Conservation (phyloP, 148 eudicot species). For the Mesembryanthemum crystallinum region DNA sequence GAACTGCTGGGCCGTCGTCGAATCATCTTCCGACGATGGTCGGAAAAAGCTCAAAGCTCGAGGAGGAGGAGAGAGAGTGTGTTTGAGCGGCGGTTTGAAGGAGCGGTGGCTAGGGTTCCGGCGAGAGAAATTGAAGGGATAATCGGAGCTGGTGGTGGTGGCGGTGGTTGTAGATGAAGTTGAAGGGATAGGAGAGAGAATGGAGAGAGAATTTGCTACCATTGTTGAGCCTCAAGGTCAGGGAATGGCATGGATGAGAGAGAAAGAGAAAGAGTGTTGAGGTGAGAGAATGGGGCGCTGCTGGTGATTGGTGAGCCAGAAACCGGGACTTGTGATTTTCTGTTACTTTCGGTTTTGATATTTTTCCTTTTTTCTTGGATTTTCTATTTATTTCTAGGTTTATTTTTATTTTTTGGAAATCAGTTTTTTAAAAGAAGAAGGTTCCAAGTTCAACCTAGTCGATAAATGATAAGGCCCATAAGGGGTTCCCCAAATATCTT, state of each 20-base stretch:
- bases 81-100: background rate
- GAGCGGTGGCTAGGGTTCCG: constrained; percentile 26
- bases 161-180: constrained; percentile 22
- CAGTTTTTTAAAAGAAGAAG: too few species aligned
- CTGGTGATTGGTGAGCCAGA: background rate
- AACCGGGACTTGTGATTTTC: constrained; percentile 3
- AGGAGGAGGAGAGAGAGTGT: constrained; percentile 27
- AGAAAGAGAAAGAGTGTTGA: background rate
- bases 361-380: constrained; percentile 13
- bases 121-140: constrained; percentile 29
- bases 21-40: constrained; percentile 35
- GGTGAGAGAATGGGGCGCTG: background rate
- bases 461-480: too few species aligned
- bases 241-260: background rate
- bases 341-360: background rate
- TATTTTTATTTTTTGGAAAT: too few species aligned
- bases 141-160: constrained; percentile 15
- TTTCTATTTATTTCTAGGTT: background rate
- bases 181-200: constrained; percentile 37
- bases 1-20: constrained; percentile 46
- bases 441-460: too few species aligned
- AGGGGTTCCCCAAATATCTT: too few species aligned
- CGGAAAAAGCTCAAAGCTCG: constrained; percentile 30
- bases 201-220: constrained; percentile 37
- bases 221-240: too few species aligned